Percentiles rank a stretch among this genome's conserved stretches.
Conservation (phyloP, 176 grass and related monocot species). For the Oryza australiensis region DNA sequence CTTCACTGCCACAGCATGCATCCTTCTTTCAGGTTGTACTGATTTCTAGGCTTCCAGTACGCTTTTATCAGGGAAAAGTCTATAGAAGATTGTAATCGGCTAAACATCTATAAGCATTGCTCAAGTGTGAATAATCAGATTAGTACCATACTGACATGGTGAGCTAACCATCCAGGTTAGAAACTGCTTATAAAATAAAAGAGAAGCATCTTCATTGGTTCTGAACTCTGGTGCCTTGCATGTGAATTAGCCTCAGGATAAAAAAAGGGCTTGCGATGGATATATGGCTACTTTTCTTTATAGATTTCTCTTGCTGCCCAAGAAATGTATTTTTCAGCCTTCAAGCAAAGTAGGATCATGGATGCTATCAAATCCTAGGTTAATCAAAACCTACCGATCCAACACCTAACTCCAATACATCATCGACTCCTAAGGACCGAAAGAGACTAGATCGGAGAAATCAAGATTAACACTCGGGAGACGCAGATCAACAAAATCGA, state of each 20-base stretch:
- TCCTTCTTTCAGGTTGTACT: no score
- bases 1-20: no score
- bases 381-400: no score
- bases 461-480: no score
- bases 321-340: constrained; percentile 52
- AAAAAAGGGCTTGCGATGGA: background rate
- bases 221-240: constrained; percentile 19
- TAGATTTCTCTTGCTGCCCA: constrained; percentile 46
- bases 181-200: background rate
- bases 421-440: no score
- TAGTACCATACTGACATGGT: background rate
- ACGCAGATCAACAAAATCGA: no score
- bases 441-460: no score
- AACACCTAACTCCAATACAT: no score
- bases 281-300: constrained; percentile 28
- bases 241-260: constrained; percentile 20
- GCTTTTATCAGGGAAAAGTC: no score
- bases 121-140: background rate
- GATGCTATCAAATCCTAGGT: no score
- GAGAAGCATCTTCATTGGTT: constrained; percentile 27
- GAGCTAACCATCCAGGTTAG: background rate
- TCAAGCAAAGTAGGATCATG: constrained; percentile 49
- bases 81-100: background rate
- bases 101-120: no score
- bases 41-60: no score